A percentile compares a stretch with the other conserved stretches of the same genome.
phyloP scores from a whole-genome alignment of 257 asterid species.

The Avicennia marina region DNA sequence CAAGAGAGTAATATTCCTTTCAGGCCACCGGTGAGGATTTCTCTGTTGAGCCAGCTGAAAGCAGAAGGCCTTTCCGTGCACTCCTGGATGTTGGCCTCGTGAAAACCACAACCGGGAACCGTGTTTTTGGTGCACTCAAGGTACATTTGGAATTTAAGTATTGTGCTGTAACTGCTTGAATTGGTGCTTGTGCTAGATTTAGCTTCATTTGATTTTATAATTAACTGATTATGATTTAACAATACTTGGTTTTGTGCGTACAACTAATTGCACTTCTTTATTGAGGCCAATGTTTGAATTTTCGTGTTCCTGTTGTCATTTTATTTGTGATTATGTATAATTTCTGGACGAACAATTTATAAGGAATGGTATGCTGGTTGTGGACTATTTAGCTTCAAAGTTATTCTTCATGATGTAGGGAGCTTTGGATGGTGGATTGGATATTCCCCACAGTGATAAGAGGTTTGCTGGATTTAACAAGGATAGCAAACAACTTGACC shows the following conservation, averaged over 20 bases:
- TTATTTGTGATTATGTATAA: too few species aligned
- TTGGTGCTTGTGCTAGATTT: too few species aligned
- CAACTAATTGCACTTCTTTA: too few species aligned
- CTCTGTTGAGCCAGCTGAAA: conserved; percentile 58
- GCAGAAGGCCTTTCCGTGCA: conserved; percentile 62
- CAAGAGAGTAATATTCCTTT: neutral
- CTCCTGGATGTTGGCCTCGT: conserved; percentile 62
- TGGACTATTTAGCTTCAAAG: neutral
- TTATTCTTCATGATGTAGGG: conserved; percentile 38
- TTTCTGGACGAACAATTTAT: too few species aligned
- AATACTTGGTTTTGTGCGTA: too few species aligned
- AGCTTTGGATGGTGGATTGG: conserved; percentile 83
- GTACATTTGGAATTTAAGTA: conserved; percentile 22
- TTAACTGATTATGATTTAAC: too few species aligned
- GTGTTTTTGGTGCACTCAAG: conserved; percentile 69
- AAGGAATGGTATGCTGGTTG: neutral
- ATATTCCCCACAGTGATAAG: conserved; percentile 84
- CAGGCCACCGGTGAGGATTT: conserved; percentile 66
- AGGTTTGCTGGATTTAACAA: conserved; percentile 79
- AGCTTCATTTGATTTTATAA: too few species aligned
- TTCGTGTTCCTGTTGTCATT: too few species aligned
- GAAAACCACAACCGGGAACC: conserved; percentile 56
- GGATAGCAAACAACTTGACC: conserved; percentile 62
- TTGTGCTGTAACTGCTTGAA: too few species aligned
- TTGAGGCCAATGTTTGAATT: too few species aligned